Percentiles rank a stretch among this genome's conserved stretches.
Conservation (phyloP, 345 rosid genomes). For the Camelina laxa region DNA sequence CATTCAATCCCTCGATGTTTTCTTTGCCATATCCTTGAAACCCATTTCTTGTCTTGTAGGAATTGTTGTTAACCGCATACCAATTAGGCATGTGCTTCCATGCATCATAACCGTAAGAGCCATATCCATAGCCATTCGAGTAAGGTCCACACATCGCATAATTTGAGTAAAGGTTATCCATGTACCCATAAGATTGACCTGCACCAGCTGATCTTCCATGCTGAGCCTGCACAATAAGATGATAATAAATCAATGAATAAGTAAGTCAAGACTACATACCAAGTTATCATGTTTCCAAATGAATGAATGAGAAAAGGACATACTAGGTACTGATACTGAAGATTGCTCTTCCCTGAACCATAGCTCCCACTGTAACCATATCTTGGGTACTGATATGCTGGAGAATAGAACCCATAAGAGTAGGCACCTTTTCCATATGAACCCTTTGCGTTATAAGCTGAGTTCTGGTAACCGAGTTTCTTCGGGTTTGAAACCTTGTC, state of each 20-base stretch:
- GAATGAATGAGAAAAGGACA: slow-evolving; percentile 26
- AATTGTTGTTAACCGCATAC: slow-evolving; percentile 56
- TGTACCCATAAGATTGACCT: slow-evolving; percentile 54
- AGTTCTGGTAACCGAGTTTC: slow-evolving; percentile 51
- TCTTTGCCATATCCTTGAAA: slow-evolving; percentile 59
- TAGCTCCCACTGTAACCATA: slow-evolving; percentile 55
- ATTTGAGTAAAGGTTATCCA: slow-evolving; percentile 57
- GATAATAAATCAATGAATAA: not conserved
- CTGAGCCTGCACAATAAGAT: slow-evolving; percentile 41
- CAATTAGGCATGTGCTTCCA: slow-evolving; percentile 63
- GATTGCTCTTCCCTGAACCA: slow-evolving; percentile 59
- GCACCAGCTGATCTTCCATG: slow-evolving; percentile 52
- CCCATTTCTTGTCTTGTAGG: slow-evolving; percentile 51
- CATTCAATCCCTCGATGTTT: slow-evolving; percentile 70
- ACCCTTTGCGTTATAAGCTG: slow-evolving; percentile 48
- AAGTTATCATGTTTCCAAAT: not conserved
- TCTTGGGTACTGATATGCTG: slow-evolving; percentile 56
- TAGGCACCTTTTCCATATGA: slow-evolving; percentile 49
- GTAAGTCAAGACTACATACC: not conserved
- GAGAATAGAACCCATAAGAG: slow-evolving; percentile 43
- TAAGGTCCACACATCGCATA: slow-evolving; percentile 57
- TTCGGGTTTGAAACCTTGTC: slow-evolving; percentile 47
- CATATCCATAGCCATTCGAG: slow-evolving; percentile 55
- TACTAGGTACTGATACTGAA: slow-evolving; percentile 50
- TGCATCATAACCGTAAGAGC: slow-evolving; percentile 57